Evolutionary conservation across 164 flowering plant genomes (phyloP), one percentile per base, ranked within the genome.

Genomic region (Malania oleifera): DNA sequence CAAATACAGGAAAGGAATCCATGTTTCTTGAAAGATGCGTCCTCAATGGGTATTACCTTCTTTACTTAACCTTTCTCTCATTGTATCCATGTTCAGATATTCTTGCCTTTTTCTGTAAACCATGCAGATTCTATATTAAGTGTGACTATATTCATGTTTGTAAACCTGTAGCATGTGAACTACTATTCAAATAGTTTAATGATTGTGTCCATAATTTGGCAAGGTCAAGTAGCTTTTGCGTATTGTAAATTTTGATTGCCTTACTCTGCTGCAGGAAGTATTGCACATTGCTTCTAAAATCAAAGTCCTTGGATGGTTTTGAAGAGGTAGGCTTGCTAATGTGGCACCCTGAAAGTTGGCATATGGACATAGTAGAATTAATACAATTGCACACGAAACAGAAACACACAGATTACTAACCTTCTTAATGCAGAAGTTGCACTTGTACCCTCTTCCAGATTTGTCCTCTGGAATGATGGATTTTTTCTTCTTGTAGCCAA

Each of bases 1-100:
- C 98, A 48, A 88, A 86, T 75, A 88, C 98, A 52, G 96, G 98
- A 61, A 91, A 88, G 64, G 64, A 82, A 57, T 84, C 98, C 27
- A 69, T 26, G 60, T 91, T 91, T 77, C 84, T 91, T 52, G 86
- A 86, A 70, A 82, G 74, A 83, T 88, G 98, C 70, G 84, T 91
- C 18, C 72, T 75, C 17, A 83, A 74, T 68, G 96, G 98, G 96
- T 88, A 73, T 59, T 11, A 0, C 6, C 24, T 29, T 45, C 39
- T 41, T 31, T 7, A 12, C 10, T 35, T 49, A 15, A 14, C 29
- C 27, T 29, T 44, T 18, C 24, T 14, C 44, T 23, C 27, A 25
- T 53, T 41, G 25, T 15, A 29, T 46, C 14, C 13, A 12, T 35
- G n/a, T 40, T 9, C 37, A 8, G n/a, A 26, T 27, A 7, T 10